phyloP scores from a whole-genome alignment of 2,329 filamentous ascomycete species.

The Microcera coccophila region DNA sequence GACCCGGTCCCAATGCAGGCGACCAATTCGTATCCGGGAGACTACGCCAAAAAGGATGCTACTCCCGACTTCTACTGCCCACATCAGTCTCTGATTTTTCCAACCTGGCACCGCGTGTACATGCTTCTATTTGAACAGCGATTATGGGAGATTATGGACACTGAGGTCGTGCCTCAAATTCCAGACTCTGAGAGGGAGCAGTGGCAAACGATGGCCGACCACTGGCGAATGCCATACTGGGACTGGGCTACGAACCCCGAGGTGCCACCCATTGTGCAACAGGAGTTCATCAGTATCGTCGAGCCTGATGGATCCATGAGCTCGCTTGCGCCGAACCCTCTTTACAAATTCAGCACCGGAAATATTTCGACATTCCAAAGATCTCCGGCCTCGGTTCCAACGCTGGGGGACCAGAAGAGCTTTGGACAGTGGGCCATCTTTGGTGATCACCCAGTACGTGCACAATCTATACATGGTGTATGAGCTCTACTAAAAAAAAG shows the following conservation, averaged over 20 bases:
- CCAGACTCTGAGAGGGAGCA: neutral
- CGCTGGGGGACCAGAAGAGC: too few species aligned
- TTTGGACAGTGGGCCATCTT: too few species aligned
- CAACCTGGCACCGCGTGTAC: conserved; percentile 8
- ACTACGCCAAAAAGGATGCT: neutral
- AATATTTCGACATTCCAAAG: conserved; percentile 2
- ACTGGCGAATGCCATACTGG: conserved; percentile 10
- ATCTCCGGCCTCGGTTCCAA: too few species aligned
- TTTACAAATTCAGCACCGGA: too few species aligned
- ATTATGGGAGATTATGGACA: neutral
- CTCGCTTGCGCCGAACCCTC: too few species aligned
- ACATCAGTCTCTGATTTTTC: conserved; percentile 3
- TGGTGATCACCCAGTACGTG: too few species aligned
- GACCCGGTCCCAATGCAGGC: neutral
- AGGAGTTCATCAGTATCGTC: neutral
- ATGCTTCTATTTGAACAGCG: conserved; percentile 7
- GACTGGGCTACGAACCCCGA: conserved; percentile 8
- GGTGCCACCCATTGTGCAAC: too few species aligned
- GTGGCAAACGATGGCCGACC: neutral
- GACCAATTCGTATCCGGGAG: too few species aligned
- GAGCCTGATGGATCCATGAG: too few species aligned
- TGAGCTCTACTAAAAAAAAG: too few species aligned
- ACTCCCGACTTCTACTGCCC: conserved; percentile 2
- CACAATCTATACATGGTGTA: too few species aligned
- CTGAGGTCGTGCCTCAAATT: neutral